These are phyloP conservation scores for Trypanosoma lewisi DNA, from an alignment of 208 protist species.

Conservation along the genomic window DNA sequence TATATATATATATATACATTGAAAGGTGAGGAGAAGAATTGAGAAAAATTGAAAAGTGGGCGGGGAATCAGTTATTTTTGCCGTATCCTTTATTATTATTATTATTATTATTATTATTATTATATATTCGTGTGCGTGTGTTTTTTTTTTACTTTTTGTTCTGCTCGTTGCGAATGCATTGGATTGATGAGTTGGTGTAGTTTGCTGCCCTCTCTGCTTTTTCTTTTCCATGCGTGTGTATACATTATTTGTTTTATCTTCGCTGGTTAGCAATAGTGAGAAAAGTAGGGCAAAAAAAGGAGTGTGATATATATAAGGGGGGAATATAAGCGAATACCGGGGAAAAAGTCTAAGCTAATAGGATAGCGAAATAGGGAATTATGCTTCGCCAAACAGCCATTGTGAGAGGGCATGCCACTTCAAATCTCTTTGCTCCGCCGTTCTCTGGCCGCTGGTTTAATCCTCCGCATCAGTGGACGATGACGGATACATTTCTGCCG, in stretches of 20 bases:
- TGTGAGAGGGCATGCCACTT: constrained; percentile 77
- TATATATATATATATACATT: not conserved
- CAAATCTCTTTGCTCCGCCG: constrained; percentile 86
- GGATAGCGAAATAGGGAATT: not conserved
- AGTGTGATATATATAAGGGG: too few relatives aligned
- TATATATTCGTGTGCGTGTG: too few relatives aligned
- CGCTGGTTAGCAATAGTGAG: too few relatives aligned
- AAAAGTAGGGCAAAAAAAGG: too few relatives aligned
- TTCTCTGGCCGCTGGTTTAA: constrained; percentile 91
- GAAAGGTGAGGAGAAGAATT: too few relatives aligned
- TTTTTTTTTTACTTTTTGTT: too few relatives aligned
- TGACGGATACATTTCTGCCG: constrained; percentile 85
- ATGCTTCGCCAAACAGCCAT: constrained; percentile 78
- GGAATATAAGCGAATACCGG: too few relatives aligned
- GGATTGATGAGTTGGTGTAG: not conserved
- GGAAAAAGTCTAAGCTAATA: not conserved
- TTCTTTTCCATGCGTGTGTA: constrained; percentile 12
- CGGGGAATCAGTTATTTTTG: too few relatives aligned
- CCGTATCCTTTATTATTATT: too few relatives aligned
- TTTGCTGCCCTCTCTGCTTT: not conserved
- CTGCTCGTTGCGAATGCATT: too few relatives aligned
- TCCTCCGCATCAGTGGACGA: constrained; percentile 90
- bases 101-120: too few relatives aligned
- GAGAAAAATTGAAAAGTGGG: too few relatives aligned
- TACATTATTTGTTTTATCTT: constrained; percentile 16